These are phyloP conservation scores for Solanum verrucosum DNA, from an alignment of 257 asterid species.

Conservation along the genomic window DNA sequence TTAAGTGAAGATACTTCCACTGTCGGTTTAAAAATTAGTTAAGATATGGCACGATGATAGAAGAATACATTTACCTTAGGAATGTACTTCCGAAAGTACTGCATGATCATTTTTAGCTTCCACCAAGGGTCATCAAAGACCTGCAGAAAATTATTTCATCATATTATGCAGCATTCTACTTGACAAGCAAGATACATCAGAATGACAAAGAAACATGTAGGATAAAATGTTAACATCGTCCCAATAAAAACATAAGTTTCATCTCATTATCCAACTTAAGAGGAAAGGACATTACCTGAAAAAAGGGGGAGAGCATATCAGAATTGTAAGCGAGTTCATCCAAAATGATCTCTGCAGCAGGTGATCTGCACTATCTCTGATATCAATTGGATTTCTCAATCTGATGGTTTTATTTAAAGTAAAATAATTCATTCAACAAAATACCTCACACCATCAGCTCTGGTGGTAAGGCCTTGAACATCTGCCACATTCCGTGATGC, in stretches of 20 bases:
- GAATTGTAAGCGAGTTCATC: constrained; percentile 62
- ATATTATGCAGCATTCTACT: not conserved
- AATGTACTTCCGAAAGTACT: constrained; percentile 73
- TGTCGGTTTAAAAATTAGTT: not conserved
- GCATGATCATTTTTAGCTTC: constrained; percentile 59
- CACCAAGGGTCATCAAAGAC: constrained; percentile 56
- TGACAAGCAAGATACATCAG: not conserved
- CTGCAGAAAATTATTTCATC: constrained; percentile 24
- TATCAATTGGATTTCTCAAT: not conserved
- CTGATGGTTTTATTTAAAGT: not conserved
- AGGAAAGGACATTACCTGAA: constrained; percentile 50
- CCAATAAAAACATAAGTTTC: not conserved
- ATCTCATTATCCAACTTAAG: not conserved
- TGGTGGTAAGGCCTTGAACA: constrained; percentile 54
- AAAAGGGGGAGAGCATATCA: constrained; percentile 50
- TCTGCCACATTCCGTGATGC: constrained; percentile 54
- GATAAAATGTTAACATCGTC: not conserved
- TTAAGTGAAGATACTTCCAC: not conserved
- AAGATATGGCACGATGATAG: not conserved
- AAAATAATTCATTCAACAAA: not conserved
- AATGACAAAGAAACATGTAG: not conserved
- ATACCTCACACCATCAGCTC: constrained; percentile 85
- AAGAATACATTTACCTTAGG: constrained; percentile 43
- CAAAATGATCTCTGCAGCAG: constrained; percentile 62
- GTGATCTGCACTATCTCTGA: constrained; percentile 53